These are phyloP conservation scores for Tetrahymena malaccensis DNA, from an alignment of 73 alveolate genomes.

Conservation along the genomic window DNA sequence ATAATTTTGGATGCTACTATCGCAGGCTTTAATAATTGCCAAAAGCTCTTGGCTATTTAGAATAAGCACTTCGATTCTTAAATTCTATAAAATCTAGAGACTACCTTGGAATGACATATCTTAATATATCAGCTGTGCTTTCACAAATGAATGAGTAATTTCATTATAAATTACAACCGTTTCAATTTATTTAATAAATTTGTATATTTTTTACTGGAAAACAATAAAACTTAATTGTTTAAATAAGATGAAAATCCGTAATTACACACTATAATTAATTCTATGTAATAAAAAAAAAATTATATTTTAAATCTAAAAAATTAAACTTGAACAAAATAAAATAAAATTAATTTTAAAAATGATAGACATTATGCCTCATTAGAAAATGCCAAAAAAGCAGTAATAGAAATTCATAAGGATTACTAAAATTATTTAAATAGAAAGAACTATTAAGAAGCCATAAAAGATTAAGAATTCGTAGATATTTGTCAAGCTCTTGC, in stretches of 20 bases:
- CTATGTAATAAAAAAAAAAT: no score
- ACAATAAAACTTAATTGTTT: background rate
- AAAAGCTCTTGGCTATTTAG: background rate
- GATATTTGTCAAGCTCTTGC: background rate
- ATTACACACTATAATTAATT: no score
- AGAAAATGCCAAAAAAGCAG: background rate
- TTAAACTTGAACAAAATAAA: background rate
- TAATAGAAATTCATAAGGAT: background rate
- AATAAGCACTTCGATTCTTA: background rate
- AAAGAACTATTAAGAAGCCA: background rate
- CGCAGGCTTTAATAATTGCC: background rate
- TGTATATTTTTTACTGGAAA: background rate
- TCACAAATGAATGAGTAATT: background rate
- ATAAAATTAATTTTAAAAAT: background rate
- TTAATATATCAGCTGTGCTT: background rate
- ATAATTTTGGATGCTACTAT: background rate
- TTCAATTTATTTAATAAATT: background rate
- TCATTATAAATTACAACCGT: background rate
- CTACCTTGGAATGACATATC: background rate
- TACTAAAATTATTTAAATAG: background rate
- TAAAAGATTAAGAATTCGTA: background rate
- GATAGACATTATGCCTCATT: background rate
- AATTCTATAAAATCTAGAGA: background rate
- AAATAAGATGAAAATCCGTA: no score
- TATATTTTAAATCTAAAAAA: background rate